Percentiles rank a stretch among this genome's conserved stretches.
phyloP scores from a whole-genome alignment of 2,329 filamentous ascomycete species.

The Curvularia lunata region DNA sequence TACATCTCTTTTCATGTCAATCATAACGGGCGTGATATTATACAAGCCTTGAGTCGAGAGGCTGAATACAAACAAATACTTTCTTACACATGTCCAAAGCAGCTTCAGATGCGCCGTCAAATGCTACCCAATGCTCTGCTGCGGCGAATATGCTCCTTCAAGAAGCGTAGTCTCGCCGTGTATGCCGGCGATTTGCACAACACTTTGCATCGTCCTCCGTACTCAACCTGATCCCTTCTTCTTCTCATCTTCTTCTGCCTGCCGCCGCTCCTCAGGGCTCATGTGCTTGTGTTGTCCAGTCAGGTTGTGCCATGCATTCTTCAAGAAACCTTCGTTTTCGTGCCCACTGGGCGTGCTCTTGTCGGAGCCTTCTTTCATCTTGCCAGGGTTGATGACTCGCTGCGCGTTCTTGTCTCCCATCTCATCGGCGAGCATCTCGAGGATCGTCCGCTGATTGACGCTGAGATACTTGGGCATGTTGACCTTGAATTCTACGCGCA shows the following conservation, averaged over 20 bases:
- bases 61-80: constrained; percentile 28
- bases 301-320: constrained; percentile 89
- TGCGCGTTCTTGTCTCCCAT: constrained; percentile 92
- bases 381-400: constrained; percentile 83
- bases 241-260: constrained; percentile 39
- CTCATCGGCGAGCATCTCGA: constrained; percentile 96
- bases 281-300: constrained; percentile 69
- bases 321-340: constrained; percentile 87
- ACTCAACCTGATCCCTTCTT: constrained; percentile 46
- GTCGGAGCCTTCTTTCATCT: constrained; percentile 48
- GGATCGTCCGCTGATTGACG: constrained; percentile 86
- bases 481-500: constrained; percentile 94
- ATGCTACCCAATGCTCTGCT: constrained; percentile 37
- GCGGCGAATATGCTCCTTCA: constrained; percentile 15
- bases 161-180: constrained; percentile 17
- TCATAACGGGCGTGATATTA: constrained; percentile 21
- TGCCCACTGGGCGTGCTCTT: constrained; percentile 52
- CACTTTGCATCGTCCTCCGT: neutral
- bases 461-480: constrained; percentile 93
- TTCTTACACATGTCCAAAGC: constrained; percentile 28
- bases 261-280: constrained; percentile 39
- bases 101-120: constrained; percentile 32
- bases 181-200: constrained; percentile 21
- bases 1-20: neutral
- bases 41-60: constrained; percentile 48